These are phyloP conservation scores for Xylaria intraflava DNA, from an alignment of 495 filamentous ascomycete species.

Conservation along the genomic window DNA sequence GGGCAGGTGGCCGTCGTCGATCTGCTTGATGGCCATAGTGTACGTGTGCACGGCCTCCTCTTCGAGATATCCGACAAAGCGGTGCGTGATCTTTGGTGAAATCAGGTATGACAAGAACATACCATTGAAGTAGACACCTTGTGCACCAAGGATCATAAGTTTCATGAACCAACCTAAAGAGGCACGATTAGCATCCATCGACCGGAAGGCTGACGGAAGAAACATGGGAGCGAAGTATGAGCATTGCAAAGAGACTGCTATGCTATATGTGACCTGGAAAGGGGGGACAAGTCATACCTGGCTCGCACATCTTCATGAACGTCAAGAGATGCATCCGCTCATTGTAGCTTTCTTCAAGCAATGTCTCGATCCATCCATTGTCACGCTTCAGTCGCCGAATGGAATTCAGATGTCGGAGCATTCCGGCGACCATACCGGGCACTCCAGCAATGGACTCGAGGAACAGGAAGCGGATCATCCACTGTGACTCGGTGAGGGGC, in stretches of 20 bases:
- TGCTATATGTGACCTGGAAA: slow-evolving; percentile 15
- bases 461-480: slow-evolving; percentile 78
- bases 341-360: slow-evolving; percentile 91
- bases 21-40: slow-evolving; percentile 74
- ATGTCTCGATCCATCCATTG: slow-evolving; percentile 96
- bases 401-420: slow-evolving; percentile 80
- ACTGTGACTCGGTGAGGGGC: slow-evolving; percentile 43
- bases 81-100: slow-evolving; percentile 83
- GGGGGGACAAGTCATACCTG: slow-evolving; percentile 39
- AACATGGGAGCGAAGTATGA: slow-evolving; percentile 63
- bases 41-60: slow-evolving; percentile 97
- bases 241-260: slow-evolving; percentile 44
- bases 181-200: not conserved
- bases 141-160: slow-evolving; percentile 72
- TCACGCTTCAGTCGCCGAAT: slow-evolving; percentile 81
- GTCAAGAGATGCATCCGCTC: slow-evolving; percentile 95
- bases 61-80: slow-evolving; percentile 95
- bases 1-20: slow-evolving; percentile 76
- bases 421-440: slow-evolving; percentile 94
- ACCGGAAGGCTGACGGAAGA: slow-evolving; percentile 28
- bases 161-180: slow-evolving; percentile 69
- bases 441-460: slow-evolving; percentile 92
- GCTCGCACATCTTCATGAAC: slow-evolving; percentile 88
- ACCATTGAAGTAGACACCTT: slow-evolving; percentile 87
- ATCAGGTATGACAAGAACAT: slow-evolving; percentile 87